These are phyloP conservation scores for Calonectria pteridis DNA, from an alignment of 2,329 filamentous ascomycete genomes.

Conservation along the genomic window DNA sequence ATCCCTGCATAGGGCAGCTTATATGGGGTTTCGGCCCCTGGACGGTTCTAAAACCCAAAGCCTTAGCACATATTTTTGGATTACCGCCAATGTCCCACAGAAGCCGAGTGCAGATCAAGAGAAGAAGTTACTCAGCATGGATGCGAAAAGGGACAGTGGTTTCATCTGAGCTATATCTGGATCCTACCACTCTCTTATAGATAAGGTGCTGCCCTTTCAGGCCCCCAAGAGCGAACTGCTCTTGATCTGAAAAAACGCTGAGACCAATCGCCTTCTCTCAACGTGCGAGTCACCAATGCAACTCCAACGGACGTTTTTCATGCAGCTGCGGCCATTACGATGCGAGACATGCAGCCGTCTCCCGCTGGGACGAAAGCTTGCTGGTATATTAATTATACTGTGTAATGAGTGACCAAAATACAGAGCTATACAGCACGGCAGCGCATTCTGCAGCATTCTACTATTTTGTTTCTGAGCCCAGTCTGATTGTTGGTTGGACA, in stretches of 20 bases:
- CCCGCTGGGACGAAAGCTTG: constrained; percentile 9
- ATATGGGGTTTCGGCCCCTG: constrained; percentile 28
- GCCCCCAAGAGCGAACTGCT: constrained; percentile 42
- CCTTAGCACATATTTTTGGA: constrained; percentile 28
- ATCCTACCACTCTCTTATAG: constrained; percentile 37
- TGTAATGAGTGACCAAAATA: constrained; percentile 47
- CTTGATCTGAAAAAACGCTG: constrained; percentile 27
- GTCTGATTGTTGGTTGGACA: constrained; percentile 44
- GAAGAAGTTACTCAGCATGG: background rate
- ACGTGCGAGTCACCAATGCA: constrained; percentile 34
- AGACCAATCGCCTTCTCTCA: constrained; percentile 35
- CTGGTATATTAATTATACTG: constrained; percentile 48
- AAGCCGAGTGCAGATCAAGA: fast-evolving
- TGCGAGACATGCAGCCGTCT: constrained; percentile 43
- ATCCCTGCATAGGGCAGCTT: constrained; percentile 33
- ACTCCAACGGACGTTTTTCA: constrained; percentile 51
- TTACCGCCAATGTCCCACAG: background rate
- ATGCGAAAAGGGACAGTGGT: constrained; percentile 14
- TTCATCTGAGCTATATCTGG: background rate
- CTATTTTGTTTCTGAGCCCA: constrained; percentile 46
- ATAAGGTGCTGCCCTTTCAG: constrained; percentile 30
- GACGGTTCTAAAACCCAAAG: constrained; percentile 35
- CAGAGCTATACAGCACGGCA: constrained; percentile 36
- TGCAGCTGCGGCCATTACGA: constrained; percentile 45
- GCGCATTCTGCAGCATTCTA: constrained; percentile 46